phyloP scores from a whole-genome alignment of 176 grass and related monocot species.

The Saccharum officinarum region DNA sequence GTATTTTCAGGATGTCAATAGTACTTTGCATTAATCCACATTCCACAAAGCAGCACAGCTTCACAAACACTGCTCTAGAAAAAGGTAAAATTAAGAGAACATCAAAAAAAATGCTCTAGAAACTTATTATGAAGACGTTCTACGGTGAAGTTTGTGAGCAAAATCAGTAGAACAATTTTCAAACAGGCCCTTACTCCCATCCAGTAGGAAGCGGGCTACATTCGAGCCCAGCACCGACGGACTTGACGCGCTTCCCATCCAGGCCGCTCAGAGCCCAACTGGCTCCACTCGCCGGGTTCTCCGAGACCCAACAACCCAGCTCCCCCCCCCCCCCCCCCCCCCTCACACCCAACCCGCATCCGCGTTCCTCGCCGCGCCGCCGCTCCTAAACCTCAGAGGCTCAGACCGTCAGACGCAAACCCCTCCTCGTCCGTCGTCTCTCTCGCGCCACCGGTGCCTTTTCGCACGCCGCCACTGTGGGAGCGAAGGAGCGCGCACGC shows the following conservation, averaged over 20 bases:
- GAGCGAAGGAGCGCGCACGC: not conserved
- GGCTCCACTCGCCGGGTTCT: not conserved
- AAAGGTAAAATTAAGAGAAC: no score
- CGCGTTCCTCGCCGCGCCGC: conserved; percentile 39
- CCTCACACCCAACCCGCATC: not conserved
- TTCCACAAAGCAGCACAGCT: no score
- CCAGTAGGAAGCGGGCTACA: not conserved
- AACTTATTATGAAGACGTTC: no score
- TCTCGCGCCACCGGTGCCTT: not conserved
- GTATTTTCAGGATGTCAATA: no score
- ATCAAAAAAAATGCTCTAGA: no score
- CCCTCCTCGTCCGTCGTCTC: not conserved
- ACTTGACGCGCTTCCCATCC: not conserved
- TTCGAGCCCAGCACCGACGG: not conserved
- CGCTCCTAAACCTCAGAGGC: conserved; percentile 33
- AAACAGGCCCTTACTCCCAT: not conserved
- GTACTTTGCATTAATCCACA: no score
- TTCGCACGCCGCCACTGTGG: not conserved
- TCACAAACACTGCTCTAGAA: no score
- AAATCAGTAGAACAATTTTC: no score
- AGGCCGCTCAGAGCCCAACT: not conserved
- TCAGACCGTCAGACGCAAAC: not conserved
- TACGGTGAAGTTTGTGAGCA: no score
- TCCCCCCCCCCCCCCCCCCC: not conserved
- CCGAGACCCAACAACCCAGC: not conserved